A percentile compares a stretch with the other conserved stretches of the same genome.
Evolutionary conservation across 768 basidiomycete species (phyloP).

Genomic region (Tylopilus plumbeoviolaceoides): DNA sequence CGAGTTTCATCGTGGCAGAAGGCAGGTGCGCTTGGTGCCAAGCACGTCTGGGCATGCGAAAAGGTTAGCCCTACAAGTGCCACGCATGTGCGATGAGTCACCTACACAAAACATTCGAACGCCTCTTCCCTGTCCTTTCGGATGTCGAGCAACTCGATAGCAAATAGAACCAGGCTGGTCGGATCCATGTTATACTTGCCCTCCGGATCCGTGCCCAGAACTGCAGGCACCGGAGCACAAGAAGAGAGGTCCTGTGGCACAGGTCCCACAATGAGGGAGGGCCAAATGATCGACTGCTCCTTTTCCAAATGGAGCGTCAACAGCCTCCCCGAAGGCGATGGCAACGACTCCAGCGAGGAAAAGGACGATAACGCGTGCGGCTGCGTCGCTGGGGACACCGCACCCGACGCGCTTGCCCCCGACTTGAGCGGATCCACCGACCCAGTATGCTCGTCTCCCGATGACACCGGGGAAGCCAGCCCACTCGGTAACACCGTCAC

Average conservation of each 20-base stretch:
- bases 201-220: constrained; percentile 49
- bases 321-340: constrained; percentile 58
- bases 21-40: constrained; percentile 78
- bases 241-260: constrained; percentile 61
- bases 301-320: constrained; percentile 81
- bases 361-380: constrained; percentile 62
- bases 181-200: constrained; percentile 82
- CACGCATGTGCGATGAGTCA: constrained; percentile 6
- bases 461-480: constrained; percentile 57
- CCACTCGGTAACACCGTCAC: constrained; percentile 48
- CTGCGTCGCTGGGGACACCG: constrained; percentile 53
- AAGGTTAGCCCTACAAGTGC: not conserved
- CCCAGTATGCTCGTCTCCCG: constrained; percentile 48
- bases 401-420: constrained; percentile 43
- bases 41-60: constrained; percentile 51
- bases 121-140: constrained; percentile 71
- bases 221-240: constrained; percentile 44
- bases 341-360: constrained; percentile 73
- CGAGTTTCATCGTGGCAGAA: constrained; percentile 73
- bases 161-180: constrained; percentile 71
- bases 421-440: constrained; percentile 11
- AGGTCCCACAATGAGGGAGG: constrained; percentile 70
- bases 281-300: constrained; percentile 77
- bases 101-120: constrained; percentile 78
- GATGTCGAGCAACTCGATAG: constrained; percentile 69